These are phyloP conservation scores for Melanomma pulvis-pyrius DNA, from an alignment of 495 filamentous ascomycete species.

Conservation along the genomic window DNA sequence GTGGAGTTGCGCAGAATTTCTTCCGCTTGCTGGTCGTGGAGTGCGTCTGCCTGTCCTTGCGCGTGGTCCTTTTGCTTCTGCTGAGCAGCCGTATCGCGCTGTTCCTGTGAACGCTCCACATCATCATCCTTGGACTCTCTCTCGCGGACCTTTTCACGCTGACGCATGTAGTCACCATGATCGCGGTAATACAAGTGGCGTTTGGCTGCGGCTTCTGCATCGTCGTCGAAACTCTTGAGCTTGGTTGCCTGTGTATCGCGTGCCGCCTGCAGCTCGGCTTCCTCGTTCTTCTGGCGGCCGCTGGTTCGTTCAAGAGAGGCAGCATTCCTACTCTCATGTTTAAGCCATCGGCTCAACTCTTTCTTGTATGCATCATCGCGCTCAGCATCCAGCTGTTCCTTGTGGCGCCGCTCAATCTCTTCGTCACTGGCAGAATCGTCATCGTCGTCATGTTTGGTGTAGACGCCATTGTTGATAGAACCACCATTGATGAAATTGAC, in stretches of 20 bases:
- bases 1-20: constrained; percentile 63
- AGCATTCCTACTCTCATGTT: constrained; percentile 79
- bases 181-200: constrained; percentile 83
- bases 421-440: constrained; percentile 86
- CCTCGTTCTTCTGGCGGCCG: constrained; percentile 75
- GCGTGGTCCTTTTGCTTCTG: constrained; percentile 76
- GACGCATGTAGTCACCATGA: constrained; percentile 79
- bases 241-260: constrained; percentile 73
- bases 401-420: constrained; percentile 73
- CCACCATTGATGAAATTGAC: constrained; percentile 88
- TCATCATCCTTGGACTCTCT: constrained; percentile 78
- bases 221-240: constrained; percentile 85
- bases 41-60: constrained; percentile 85
- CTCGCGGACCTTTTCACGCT: constrained; percentile 69
- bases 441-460: constrained; percentile 74
- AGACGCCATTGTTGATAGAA: constrained; percentile 57
- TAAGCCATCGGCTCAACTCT: constrained; percentile 85
- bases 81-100: constrained; percentile 68
- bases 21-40: constrained; percentile 85
- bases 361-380: constrained; percentile 81
- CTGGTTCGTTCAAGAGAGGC: constrained; percentile 83
- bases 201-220: constrained; percentile 73
- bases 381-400: constrained; percentile 71
- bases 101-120: constrained; percentile 75
- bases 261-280: constrained; percentile 55